Conservation (phyloP, 228 moss, liverwort and hornwort species). For the Sphagnum magellanicum region DNA sequence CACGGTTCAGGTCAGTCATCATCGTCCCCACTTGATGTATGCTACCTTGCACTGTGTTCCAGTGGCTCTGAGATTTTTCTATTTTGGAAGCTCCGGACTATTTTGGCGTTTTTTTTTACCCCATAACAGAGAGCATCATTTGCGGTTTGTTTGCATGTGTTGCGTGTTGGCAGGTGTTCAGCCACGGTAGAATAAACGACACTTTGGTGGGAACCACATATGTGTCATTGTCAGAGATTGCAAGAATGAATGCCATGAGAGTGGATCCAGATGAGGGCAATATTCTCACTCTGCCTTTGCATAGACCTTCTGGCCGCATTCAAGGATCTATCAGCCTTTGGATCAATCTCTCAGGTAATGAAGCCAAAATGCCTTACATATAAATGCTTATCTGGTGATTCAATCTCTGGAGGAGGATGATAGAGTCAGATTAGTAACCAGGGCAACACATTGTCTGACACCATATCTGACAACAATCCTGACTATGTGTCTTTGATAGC, state of each 20-base stretch:
- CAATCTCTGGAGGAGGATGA: too few species aligned
- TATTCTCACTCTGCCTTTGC: conserved; percentile 48
- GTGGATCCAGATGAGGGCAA: conserved; percentile 37
- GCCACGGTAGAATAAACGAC: conserved; percentile 41
- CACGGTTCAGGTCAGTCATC: conserved; percentile 34
- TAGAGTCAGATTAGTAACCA: too few species aligned
- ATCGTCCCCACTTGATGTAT: neutral
- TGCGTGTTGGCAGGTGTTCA: conserved; percentile 26
- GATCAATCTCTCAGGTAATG: conserved; percentile 30
- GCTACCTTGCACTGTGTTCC: too few species aligned
- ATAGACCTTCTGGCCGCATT: conserved; percentile 56
- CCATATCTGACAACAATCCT: too few species aligned
- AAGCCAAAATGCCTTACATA: neutral
- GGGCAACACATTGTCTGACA: too few species aligned
- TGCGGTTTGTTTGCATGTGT: neutral
- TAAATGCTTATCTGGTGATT: too few species aligned
- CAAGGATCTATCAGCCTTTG: conserved; percentile 65
- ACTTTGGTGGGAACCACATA: conserved; percentile 60
- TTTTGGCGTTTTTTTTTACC: too few species aligned
- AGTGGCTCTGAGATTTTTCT: too few species aligned
- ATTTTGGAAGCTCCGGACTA: too few species aligned
- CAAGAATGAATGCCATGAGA: conserved; percentile 43
- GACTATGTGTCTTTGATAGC: too few species aligned
- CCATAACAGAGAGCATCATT: too few species aligned
- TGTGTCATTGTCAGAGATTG: conserved; percentile 53